These are phyloP conservation scores for Ustulina deusta DNA, from an alignment of 2,329 filamentous ascomycete species.

Conservation along the genomic window DNA sequence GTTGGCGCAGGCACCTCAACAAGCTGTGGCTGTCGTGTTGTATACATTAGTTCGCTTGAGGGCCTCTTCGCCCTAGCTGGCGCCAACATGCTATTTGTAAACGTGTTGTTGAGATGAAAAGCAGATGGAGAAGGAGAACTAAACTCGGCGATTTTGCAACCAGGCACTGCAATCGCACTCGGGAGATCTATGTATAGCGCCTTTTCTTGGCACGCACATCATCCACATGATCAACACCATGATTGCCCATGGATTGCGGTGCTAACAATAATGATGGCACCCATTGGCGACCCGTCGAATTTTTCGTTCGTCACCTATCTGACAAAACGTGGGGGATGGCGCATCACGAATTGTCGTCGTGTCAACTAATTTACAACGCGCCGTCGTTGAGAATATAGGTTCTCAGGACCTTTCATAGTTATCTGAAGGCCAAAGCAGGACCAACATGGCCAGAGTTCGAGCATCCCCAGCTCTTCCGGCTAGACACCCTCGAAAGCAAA, in stretches of 20 bases:
- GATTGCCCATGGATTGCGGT: too few species aligned
- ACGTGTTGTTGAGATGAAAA: background rate
- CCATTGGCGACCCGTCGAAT: constrained; percentile 2
- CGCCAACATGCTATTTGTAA: background rate
- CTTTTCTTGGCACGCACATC: too few species aligned
- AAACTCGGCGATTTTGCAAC: too few species aligned
- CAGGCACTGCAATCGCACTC: too few species aligned
- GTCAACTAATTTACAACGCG: constrained; percentile 47
- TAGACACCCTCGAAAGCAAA: constrained; percentile 46
- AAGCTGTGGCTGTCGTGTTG: background rate
- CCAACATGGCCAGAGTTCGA: constrained; percentile 37
- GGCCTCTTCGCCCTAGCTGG: too few species aligned
- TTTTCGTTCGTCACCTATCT: constrained; percentile 19
- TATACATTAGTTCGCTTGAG: background rate
- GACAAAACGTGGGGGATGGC: constrained; percentile 13
- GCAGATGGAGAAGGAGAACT: too few species aligned
- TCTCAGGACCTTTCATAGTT: constrained; percentile 33
- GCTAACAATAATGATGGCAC: constrained; percentile 1
- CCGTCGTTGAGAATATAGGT: constrained; percentile 39
- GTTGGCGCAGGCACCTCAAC: background rate
- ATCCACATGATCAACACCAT: background rate
- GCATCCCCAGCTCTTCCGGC: constrained; percentile 38
- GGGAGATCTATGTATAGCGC: too few species aligned
- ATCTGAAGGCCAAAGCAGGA: constrained; percentile 37
- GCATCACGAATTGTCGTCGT: constrained; percentile 32